Base-by-base conservation (phyloP, 257 asterid species). In the Ligustrum vulgare region DNA sequence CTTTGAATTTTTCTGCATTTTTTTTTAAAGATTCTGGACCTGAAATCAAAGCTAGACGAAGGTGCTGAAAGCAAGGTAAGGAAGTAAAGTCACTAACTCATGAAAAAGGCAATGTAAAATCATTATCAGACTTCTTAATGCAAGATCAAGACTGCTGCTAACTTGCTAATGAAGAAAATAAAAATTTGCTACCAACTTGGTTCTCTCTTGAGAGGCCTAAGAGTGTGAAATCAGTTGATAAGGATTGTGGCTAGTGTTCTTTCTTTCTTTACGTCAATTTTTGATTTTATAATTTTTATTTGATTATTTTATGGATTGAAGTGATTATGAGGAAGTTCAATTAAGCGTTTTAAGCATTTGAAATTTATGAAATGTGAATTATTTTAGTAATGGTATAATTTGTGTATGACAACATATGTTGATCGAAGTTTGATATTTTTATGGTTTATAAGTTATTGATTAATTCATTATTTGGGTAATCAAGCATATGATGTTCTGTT, bases 151-250 rank as follows among this genome's bases (percentile, higher is more conserved):
- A n/a, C n/a, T n/a, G n/a, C n/a, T n/a, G n/a, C n/a, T n/a, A n/a
- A n/a, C n/a, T 94, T 71, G 87, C 80, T 12, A 82, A 84, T 9
- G 97, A 92, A 78, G 95, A 88, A 83, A 86, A 84, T 63, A 90
- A 83, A 83, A 82, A 35, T 70, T 72, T 94, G 93, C 91, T 90
- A 2, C 91, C 97, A 0, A 89, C 96, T 82, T 94, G 97, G 97
- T 94, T 94, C 65, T 77, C 94, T 6, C 62, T 94, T 67, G 82
- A 81, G 74, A 84, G 80, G 78, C 83, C 81, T 65, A 90, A 89
- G 82, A 79, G 66, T 62, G 79, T 31, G 34, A 86, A 79, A 76
- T 85, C 91, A 34, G 67, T 60, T 39, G 77, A 81, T 20, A 84
- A 71, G 75, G 86, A 85, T 78, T 84, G 77, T 76, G 97, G 98